Conservation (phyloP, 2,329 filamentous ascomycete species). For the Xylaria sp. region DNA sequence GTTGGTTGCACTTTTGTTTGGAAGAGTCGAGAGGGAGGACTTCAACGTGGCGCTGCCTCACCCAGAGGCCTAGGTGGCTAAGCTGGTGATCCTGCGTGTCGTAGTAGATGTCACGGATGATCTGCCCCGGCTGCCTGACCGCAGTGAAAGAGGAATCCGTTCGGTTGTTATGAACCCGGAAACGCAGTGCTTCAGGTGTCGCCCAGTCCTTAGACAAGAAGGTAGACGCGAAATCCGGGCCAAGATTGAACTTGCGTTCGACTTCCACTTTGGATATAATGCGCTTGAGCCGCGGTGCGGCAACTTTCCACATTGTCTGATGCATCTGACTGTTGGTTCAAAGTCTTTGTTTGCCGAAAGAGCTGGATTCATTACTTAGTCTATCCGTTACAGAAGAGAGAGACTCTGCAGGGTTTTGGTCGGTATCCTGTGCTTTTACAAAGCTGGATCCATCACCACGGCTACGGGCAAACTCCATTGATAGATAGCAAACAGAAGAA, state of each 20-base stretch:
- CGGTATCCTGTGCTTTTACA: background rate
- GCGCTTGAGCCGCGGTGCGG: conserved; percentile 27
- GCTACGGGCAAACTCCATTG: background rate
- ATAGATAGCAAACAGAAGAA: background rate
- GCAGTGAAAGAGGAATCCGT: conserved; percentile 14
- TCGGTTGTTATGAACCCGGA: background rate
- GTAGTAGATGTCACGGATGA: conserved; percentile 41
- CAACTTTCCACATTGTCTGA: conserved; percentile 19
- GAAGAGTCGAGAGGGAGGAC: background rate
- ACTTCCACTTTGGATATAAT: conserved; percentile 40
- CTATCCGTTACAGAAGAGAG: background rate
- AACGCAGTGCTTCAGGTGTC: background rate
- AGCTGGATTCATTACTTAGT: too few species aligned
- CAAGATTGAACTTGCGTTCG: conserved; percentile 40
- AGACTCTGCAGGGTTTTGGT: background rate
- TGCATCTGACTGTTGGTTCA: background rate
- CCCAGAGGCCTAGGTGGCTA: conserved; percentile 36
- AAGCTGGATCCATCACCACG: background rate
- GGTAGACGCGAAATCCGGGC: conserved; percentile 33
- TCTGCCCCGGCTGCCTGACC: conserved; percentile 7
- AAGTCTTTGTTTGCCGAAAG: background rate
- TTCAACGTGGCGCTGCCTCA: conserved; percentile 32
- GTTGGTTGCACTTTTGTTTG: background rate
- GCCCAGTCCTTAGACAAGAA: conserved; percentile 6
- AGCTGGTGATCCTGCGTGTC: conserved; percentile 36